A percentile compares a stretch with the other conserved stretches of the same genome.
Evolutionary conservation across 345 rosid species (phyloP).

Genomic region (Populus alba): DNA sequence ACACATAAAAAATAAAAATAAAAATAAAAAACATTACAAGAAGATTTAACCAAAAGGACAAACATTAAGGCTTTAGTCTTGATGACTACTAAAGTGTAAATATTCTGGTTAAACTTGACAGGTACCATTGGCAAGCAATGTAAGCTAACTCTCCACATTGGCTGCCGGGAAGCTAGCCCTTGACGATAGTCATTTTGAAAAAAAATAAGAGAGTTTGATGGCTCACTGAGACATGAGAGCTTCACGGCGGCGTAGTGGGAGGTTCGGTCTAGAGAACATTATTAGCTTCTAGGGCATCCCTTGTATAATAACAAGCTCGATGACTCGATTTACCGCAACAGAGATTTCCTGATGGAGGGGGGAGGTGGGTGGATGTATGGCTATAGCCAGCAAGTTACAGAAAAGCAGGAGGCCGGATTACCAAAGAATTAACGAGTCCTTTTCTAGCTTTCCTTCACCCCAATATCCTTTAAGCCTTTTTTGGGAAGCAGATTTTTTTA

Average conservation of each 20-base stretch:
- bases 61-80: background rate
- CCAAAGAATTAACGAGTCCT: background rate
- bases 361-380: background rate
- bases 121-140: background rate
- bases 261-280: no score
- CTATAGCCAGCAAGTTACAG: background rate
- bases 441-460: background rate
- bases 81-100: background rate
- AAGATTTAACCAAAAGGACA: background rate
- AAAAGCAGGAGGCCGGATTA: background rate
- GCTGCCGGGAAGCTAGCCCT: background rate
- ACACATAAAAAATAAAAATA: background rate
- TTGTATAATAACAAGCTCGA: no score
- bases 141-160: background rate
- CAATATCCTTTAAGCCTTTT: background rate
- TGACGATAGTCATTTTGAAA: background rate
- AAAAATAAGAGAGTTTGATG: background rate
- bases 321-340: background rate
- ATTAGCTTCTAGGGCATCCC: no score
- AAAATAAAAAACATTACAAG: background rate
- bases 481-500: background rate
- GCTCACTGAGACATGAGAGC: background rate
- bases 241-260: background rate
- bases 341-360: background rate
- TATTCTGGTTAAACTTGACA: background rate